Evolutionary conservation across 352 stramenopile species (phyloP), one percentile per base, ranked within the genome.

Genomic region (Achlya hypogyna): DNA sequence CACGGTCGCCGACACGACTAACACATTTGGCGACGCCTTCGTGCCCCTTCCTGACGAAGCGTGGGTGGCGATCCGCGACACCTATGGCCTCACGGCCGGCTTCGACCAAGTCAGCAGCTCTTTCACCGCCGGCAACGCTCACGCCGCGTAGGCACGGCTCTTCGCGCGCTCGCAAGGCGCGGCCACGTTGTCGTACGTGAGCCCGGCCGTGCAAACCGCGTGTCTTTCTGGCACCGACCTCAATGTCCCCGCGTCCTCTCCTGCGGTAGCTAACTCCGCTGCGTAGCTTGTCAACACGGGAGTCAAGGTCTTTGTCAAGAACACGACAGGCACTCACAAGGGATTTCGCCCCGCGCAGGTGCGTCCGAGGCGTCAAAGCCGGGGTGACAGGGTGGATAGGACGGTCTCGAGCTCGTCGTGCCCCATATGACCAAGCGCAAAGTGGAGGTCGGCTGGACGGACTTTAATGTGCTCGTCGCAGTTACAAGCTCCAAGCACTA

Each of bases 291-390:
- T 67, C 51, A 67, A 58, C 40, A 67, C 60, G 45, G 60, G 60
- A 8, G 60, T 67, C 42, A 58, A 58, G 35, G 27, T 67, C 10
- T 67, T 67, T 67, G 31, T 51, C 18, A 67, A 67, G 25, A 45
- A 58, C 31, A 54, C 60, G 9, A 67, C 60, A 16, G 51, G 60
- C 12, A 6, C 22, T 18, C 51, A 54, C 60, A 67, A 67, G 28
- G 60, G 60, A 14, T 67, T 54, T 34, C 60, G 60, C 23, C 60
- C 60, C 1, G 28, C 60, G 12, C 60, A 67, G 28, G 60, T 67
- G 22, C n/a, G 20, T 8, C 16, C n/a, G 5, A 20, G 51, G 12
- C 32, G 2, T n/a, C 0, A 20, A 6, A 5, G 20, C 28, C 14
- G n/a, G 38, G 14, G 35, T 31, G 6, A 63, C 8, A 5, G n/a